Evolutionary conservation across 306 rosid genomes (phyloP).

Genomic region (Calophaca sinica): DNA sequence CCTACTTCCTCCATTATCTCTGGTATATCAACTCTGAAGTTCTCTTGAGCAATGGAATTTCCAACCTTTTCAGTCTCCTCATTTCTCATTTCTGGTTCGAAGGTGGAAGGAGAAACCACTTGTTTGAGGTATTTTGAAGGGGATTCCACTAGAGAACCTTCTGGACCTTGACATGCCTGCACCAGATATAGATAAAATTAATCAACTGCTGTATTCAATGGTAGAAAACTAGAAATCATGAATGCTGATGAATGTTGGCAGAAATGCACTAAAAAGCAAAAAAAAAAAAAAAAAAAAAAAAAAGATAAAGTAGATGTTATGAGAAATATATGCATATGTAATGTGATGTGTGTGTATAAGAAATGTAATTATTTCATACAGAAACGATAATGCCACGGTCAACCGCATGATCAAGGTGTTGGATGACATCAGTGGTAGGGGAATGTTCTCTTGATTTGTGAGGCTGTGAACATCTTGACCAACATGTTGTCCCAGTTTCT

Average conservation of each 20-base stretch:
- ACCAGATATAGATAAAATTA: not conserved
- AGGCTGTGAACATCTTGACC: not conserved
- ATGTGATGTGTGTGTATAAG: not conserved
- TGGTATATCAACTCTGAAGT: not conserved
- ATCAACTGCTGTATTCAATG: not conserved
- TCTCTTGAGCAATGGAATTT: not conserved
- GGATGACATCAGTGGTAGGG: not conserved
- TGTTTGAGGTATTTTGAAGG: not conserved
- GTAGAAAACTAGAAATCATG: not conserved
- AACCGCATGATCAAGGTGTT: not conserved
- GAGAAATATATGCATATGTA: not conserved
- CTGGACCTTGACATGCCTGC: not conserved
- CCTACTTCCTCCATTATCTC: not conserved
- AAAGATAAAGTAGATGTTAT: slow-evolving; percentile 7
- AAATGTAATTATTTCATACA: slow-evolving; percentile 1
- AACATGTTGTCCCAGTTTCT: not conserved
- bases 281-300: not conserved
- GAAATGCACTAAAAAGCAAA: not conserved
- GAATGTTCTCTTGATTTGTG: not conserved
- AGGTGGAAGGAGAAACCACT: not conserved
- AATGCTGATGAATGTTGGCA: not conserved
- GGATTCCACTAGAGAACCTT: slow-evolving; percentile 1
- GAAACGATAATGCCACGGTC: not conserved
- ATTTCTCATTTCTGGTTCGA: not conserved
- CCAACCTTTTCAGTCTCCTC: not conserved